These are phyloP conservation scores for Neurospora sp. DNA, from an alignment of 495 filamentous ascomycete species.

Conservation along the genomic window DNA sequence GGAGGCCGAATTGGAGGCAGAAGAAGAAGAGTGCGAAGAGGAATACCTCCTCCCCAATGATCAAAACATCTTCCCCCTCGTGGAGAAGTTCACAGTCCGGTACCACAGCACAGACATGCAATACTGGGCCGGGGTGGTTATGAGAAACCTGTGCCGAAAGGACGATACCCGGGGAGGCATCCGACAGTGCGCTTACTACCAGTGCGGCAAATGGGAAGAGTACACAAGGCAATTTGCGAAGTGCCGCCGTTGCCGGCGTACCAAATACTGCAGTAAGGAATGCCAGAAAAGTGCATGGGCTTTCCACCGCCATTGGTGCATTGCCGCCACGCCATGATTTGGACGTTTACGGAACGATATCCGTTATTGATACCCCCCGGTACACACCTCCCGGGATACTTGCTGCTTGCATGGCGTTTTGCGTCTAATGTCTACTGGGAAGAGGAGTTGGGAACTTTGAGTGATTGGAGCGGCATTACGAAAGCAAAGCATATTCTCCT, in stretches of 20 bases:
- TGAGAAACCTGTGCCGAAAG: slow-evolving; percentile 97
- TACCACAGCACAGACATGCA: slow-evolving; percentile 96
- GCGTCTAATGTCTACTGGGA: slow-evolving; percentile 22
- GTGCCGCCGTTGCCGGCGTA: slow-evolving; percentile 89
- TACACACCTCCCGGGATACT: slow-evolving; percentile 21
- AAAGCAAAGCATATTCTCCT: slow-evolving; percentile 14
- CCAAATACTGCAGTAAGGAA: slow-evolving; percentile 99
- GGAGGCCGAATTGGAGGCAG: slow-evolving; percentile 32
- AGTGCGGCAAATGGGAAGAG: slow-evolving; percentile 97
- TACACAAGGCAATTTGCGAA: slow-evolving; percentile 95
- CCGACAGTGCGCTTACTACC: slow-evolving; percentile 91
- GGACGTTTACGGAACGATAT: slow-evolving; percentile 8
- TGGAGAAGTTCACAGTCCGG: slow-evolving; percentile 95
- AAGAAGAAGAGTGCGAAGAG: slow-evolving; percentile 57
- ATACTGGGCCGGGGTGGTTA: slow-evolving; percentile 98
- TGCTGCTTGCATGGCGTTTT: slow-evolving; percentile 22
- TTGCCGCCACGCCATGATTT: slow-evolving; percentile 51
- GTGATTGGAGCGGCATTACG: slow-evolving; percentile 14
- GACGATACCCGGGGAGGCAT: slow-evolving; percentile 91
- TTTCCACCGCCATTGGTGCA: slow-evolving; percentile 95
- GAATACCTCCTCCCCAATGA: slow-evolving; percentile 90
- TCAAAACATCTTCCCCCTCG: slow-evolving; percentile 94
- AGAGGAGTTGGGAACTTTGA: slow-evolving; percentile 3
- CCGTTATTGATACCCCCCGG: slow-evolving; percentile 28
- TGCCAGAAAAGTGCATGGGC: slow-evolving; percentile 99